A percentile compares a stretch with the other conserved stretches of the same genome.
phyloP scores from a whole-genome alignment of 108 stramenopile genomes.

The Cyclotella cryptica region DNA sequence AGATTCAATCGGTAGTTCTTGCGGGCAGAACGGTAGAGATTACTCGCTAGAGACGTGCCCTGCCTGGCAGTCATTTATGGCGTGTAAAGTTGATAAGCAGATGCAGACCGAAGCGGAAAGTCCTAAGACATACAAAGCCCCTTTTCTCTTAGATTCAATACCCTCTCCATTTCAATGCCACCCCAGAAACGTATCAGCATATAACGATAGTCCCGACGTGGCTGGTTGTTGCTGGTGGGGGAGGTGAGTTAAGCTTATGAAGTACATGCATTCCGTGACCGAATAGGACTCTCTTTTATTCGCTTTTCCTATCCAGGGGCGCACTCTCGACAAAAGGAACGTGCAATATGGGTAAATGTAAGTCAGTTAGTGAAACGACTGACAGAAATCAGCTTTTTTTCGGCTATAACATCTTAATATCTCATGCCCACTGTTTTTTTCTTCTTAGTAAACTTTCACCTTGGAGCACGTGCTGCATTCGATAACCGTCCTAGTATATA shows the following conservation, averaged over 20 bases:
- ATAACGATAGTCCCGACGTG: constrained; percentile 20
- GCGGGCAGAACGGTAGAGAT: constrained; percentile 36
- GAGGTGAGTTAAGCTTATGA: constrained; percentile 22
- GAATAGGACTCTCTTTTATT: not conserved
- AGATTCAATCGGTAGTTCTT: constrained; percentile 33
- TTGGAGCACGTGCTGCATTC: constrained; percentile 23
- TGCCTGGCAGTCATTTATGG: constrained; percentile 33
- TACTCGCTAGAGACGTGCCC: constrained; percentile 30
- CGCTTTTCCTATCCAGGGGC: not conserved
- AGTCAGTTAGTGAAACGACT: not conserved
- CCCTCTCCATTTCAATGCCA: constrained; percentile 35
- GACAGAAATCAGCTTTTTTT: too few relatives aligned
- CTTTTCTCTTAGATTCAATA: constrained; percentile 10
- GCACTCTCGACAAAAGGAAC: constrained; percentile 28
- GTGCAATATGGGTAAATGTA: constrained; percentile 40
- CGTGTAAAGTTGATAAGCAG: constrained; percentile 19
- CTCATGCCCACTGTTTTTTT: not conserved
- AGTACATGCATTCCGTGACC: not conserved
- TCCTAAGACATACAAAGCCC: constrained; percentile 16
- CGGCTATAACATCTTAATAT: too few relatives aligned
- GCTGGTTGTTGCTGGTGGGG: constrained; percentile 50
- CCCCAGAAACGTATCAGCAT: constrained; percentile 9
- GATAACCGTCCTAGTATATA: constrained; percentile 41
- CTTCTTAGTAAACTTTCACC: constrained; percentile 32
- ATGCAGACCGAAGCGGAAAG: constrained; percentile 21